Conservation (phyloP, 768 basidiomycete species). For the Pulveroboletus sp. region DNA sequence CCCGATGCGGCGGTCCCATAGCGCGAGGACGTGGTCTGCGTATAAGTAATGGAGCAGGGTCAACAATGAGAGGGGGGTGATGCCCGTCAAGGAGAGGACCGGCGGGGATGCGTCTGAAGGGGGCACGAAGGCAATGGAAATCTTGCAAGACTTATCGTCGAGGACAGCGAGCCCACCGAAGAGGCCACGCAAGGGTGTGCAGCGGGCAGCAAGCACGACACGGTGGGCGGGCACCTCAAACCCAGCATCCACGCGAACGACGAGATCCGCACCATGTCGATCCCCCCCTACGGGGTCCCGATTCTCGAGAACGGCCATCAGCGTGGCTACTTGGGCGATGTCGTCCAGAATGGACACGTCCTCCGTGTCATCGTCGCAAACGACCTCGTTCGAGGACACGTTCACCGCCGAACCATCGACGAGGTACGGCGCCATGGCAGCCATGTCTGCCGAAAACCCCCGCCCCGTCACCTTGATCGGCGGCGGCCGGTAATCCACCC, state of each 20-base stretch:
- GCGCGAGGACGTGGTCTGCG: slow-evolving; percentile 73
- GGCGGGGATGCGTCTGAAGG: neutral
- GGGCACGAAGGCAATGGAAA: slow-evolving; percentile 29
- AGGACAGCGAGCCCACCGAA: slow-evolving; percentile 35
- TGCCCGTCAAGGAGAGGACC: slow-evolving; percentile 43
- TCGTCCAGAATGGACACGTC: slow-evolving; percentile 38
- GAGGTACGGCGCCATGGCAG: slow-evolving; percentile 60
- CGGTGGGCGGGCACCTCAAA: slow-evolving; percentile 60
- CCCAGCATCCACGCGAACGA: slow-evolving; percentile 45
- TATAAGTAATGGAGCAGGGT: slow-evolving; percentile 86
- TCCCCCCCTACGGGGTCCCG: slow-evolving; percentile 13
- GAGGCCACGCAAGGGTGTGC: slow-evolving; percentile 39
- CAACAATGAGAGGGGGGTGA: slow-evolving; percentile 64
- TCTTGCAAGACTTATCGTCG: slow-evolving; percentile 26
- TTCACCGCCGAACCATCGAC: neutral
- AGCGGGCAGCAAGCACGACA: slow-evolving; percentile 64
- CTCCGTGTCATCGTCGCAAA: slow-evolving; percentile 37
- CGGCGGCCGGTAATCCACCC: slow-evolving; percentile 63
- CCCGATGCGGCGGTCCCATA: slow-evolving; percentile 79
- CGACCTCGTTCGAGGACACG: slow-evolving; percentile 1
- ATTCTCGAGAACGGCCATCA: slow-evolving; percentile 15
- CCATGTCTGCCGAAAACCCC: slow-evolving; percentile 63
- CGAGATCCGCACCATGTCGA: slow-evolving; percentile 61
- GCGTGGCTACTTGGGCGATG: slow-evolving; percentile 28
- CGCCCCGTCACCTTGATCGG: slow-evolving; percentile 56